Evolutionary conservation across 305 asterid genomes (phyloP).

Genomic region (Fraxinus platypoda): DNA sequence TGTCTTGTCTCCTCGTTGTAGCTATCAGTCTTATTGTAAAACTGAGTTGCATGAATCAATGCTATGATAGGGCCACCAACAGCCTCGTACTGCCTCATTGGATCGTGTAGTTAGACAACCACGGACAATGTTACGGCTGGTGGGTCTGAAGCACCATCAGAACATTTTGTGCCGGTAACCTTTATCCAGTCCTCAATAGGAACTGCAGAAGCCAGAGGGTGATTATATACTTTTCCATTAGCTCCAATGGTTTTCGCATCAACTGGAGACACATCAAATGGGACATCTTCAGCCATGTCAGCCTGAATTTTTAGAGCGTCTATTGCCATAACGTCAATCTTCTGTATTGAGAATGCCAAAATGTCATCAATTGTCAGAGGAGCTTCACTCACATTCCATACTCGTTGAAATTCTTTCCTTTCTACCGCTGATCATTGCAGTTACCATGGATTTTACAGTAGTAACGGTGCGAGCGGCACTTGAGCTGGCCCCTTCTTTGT

Average conservation of each 20-base stretch:
- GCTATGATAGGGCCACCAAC: constrained; percentile 87
- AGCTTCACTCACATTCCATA: constrained; percentile 66
- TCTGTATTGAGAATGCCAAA: constrained; percentile 66
- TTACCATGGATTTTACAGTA: constrained; percentile 63
- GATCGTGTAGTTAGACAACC: constrained; percentile 67
- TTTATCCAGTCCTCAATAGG: constrained; percentile 61
- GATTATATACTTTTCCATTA: constrained; percentile 27
- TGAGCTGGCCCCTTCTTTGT: constrained; percentile 74
- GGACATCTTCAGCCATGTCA: constrained; percentile 61
- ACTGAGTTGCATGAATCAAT: constrained; percentile 41
- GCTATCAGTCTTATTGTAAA: background rate
- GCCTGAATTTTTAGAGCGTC: constrained; percentile 78
- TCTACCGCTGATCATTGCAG: constrained; percentile 54
- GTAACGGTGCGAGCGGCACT: constrained; percentile 76
- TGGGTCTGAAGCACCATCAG: constrained; percentile 13
- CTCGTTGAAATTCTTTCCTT: constrained; percentile 66
- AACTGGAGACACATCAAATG: constrained; percentile 70
- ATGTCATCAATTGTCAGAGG: constrained; percentile 55
- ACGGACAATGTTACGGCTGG: constrained; percentile 36
- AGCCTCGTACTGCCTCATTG: constrained; percentile 75
- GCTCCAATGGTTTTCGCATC: constrained; percentile 25
- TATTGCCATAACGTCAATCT: constrained; percentile 65
- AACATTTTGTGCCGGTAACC: background rate
- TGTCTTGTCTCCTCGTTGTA: constrained; percentile 51
- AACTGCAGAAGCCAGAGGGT: constrained; percentile 49